phyloP scores from a whole-genome alignment of 306 rosid species.

The Fagus sylvatica region DNA sequence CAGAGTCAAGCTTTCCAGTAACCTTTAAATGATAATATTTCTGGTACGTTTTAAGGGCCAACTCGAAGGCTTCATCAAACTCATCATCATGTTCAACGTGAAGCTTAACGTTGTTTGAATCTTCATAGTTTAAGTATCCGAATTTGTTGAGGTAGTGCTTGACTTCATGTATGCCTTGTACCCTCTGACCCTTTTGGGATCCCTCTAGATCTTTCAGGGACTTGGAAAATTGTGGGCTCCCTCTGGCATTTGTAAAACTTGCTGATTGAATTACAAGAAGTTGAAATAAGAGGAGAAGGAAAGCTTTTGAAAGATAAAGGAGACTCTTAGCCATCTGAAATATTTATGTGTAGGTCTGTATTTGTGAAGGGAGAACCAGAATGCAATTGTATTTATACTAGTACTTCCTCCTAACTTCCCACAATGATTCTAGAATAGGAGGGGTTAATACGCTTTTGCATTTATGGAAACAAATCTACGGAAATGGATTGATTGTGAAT shows the following conservation, averaged over 20 bases:
- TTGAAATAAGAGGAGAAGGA: slow-evolving; percentile 9
- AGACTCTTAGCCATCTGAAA: no score
- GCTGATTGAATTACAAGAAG: not conserved
- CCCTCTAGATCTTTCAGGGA: not conserved
- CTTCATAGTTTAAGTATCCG: slow-evolving; percentile 7
- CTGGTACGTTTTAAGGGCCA: slow-evolving; percentile 4
- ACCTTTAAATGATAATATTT: slow-evolving; percentile 2
- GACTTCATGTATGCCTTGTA: not conserved
- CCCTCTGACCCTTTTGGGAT: not conserved
- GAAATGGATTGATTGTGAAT: no score
- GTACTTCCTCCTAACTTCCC: no score
- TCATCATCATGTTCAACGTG: not conserved
- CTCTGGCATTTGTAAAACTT: not conserved
- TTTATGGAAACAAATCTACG: no score
- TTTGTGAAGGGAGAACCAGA: no score
- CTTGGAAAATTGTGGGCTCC: not conserved
- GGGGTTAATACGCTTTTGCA: no score
- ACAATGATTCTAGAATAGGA: no score
- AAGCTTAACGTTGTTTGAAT: no score
- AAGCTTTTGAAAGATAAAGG: not conserved
- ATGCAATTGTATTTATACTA: no score
- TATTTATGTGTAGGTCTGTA: no score
- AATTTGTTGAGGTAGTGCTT: not conserved
- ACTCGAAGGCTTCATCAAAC: not conserved
- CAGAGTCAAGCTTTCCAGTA: slow-evolving; percentile 18